Evolutionary conservation across 164 flowering plant species (phyloP).

Genomic region (Tetrastigma voinierianum): DNA sequence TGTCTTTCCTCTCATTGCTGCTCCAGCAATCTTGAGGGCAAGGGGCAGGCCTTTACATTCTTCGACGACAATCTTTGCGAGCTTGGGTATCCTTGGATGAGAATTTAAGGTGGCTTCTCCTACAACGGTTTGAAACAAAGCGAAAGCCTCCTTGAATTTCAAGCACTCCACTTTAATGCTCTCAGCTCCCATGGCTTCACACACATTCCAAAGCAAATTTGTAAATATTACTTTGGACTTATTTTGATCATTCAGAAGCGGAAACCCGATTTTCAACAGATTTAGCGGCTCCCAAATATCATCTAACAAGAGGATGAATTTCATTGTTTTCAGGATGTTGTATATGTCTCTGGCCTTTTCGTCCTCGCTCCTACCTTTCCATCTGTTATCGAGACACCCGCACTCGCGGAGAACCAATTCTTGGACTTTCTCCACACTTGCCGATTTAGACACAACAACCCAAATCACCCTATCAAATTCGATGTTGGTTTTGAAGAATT

Average conservation of each 20-base stretch:
- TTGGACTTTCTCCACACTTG: background rate
- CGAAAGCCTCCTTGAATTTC: constrained; percentile 9
- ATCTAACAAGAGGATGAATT: constrained; percentile 10
- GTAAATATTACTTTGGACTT: constrained; percentile 11
- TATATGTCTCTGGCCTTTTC: background rate
- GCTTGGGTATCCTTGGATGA: constrained; percentile 9
- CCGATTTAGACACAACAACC: background rate
- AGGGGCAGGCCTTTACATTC: constrained; percentile 20
- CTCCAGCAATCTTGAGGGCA: constrained; percentile 10
- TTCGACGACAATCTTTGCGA: constrained; percentile 3
- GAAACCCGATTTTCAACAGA: background rate
- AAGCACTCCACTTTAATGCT: constrained; percentile 8
- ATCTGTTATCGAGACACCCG: background rate
- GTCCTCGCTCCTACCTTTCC: background rate
- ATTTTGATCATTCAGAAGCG: background rate
- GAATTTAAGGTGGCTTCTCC: constrained; percentile 4
- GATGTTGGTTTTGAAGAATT: background rate
- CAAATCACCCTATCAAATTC: background rate
- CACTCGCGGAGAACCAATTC: too few species aligned
- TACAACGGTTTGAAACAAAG: constrained; percentile 13
- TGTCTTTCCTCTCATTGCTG: constrained; percentile 11
- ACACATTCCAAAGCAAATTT: constrained; percentile 6
- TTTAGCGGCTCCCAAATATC: constrained; percentile 9
- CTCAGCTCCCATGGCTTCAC: constrained; percentile 14
- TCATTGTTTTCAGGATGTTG: background rate